Base-by-base conservation (phyloP, 2,329 filamentous ascomycete genomes). In the Epicoccum sorghinum region DNA sequence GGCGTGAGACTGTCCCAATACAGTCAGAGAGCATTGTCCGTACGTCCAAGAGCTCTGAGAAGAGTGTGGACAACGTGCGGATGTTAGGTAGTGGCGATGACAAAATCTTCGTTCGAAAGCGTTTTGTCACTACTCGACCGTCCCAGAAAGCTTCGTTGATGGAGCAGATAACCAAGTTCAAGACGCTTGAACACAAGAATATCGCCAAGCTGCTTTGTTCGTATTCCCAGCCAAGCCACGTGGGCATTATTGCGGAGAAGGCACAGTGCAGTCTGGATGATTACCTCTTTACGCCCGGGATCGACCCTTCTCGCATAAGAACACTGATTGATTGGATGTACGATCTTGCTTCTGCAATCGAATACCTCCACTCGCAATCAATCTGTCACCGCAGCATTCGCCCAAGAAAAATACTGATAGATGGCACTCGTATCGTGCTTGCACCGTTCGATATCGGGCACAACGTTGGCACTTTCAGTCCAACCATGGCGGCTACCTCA, bases 241-340 rank as follows among this genome's bases (percentile, higher is more conserved):
- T 76, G 2, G 74, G 70, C 7, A 72, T 76, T 18, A 45, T 75
- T 7, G 70, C 68, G 0, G 60, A 66, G 4, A 65, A 59, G 36
- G 70, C 71, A 13, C 72, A 75, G 46, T 71, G 70, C 44, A 73
- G 61, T 32, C 58, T 77, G n/a, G 74, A 75, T 32, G 72, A 76
- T 9, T 77, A 69, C 54, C 64, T 77, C 6, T 61, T 62, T 6
- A 57, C 70, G 10, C 65, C 70, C 6, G 60, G 64, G 23, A 60
- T 38, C 12, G 72, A 75, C 23, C 52, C 69, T 1, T 64, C 58
- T 39, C 72, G 72, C 7, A 61, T 73, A 1, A 68, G 71, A 30
- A 47, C 71, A 6, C 64, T 77, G 0, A 61, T 77, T 8, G 71
- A 73, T 44, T 77, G 74, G 74, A 75, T 77, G 69, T 66, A 70